Evolutionary conservation across 2,329 filamentous ascomycete species (phyloP), one percentile per base, ranked within the genome.

Genomic region (Monosporascus sp.): DNA sequence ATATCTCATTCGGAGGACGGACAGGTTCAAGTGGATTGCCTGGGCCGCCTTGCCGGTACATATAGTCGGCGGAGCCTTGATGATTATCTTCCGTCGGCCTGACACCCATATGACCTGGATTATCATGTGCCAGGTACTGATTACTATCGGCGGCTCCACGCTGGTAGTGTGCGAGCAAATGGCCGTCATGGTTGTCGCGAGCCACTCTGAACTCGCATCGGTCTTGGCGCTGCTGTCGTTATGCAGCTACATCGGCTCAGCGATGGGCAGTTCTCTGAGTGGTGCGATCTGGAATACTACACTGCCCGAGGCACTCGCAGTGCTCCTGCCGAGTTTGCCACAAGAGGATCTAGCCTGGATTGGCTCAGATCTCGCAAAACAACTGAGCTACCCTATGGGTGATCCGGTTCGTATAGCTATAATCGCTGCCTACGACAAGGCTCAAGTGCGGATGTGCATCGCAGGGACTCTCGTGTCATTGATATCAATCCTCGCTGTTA

Each of bases 131-230:
- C 79, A 82, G 60, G 75, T 82, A 52, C 74, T 83, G 58, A 77
- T 81, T 51, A 78, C 80, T 18, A 71, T 80, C 54, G 74, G 73
- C 14, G 79, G 79, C 14, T 76, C 76, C 50, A 78, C 77, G 24
- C 70, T 82, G 11, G 75, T 82, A 27, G 74, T 82, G 55, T 73
- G 75, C 52, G 71, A 80, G 57, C 77, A 86, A 55, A 77, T 86
- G 58, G 79, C 81, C 5, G 76, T 85, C 41, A 79, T 85, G 66
- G 73, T 78, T 0, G 74, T 78, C 3, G 77, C 78, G 17, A 75
- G 75, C 53, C 80, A 82, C 49, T 73, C 79, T 50, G 74, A 81
- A 43, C 71, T 83, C 5, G 79, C 81, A 25, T 75, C 74, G 4
- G 73, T 70, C 2, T 69, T 80, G 20, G 75, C 77, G 0, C 61